Evolutionary conservation across 1,284 basidiomycete genomes (phyloP).

Genomic region (Cystobasidium pallidum): DNA sequence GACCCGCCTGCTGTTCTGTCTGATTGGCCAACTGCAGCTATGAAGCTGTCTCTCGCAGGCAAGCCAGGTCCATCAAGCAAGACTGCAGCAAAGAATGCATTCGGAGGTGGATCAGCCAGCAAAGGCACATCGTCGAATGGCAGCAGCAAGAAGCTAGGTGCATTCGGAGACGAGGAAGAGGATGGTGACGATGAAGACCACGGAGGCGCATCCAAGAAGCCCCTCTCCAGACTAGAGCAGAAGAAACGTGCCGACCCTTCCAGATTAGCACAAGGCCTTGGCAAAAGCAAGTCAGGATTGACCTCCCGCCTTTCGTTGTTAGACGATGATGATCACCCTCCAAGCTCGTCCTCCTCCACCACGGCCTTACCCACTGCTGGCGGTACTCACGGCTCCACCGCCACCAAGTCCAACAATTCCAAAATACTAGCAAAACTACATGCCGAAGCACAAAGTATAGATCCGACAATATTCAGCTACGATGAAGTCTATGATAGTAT

Average conservation of each 20-base stretch:
- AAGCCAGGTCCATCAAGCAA: conserved; percentile 7
- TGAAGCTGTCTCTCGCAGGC: conserved; percentile 40
- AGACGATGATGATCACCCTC: background rate
- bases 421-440: conserved; percentile 33
- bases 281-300: background rate
- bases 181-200: conserved; percentile 37
- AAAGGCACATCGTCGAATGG: background rate
- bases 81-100: background rate
- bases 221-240: conserved; percentile 19
- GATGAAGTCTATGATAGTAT: conserved; percentile 96
- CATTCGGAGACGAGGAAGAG: conserved; percentile 41
- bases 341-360: background rate
- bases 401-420: conserved; percentile 21
- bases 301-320: background rate
- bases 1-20: background rate
- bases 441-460: conserved; percentile 72
- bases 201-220: background rate
- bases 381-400: background rate
- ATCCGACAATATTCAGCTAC: conserved; percentile 88
- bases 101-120: background rate
- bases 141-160: conserved; percentile 16
- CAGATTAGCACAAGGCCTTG: background rate
- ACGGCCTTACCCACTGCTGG: background rate
- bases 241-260: conserved; percentile 11
- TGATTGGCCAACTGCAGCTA: background rate